These are phyloP conservation scores for Pholiota molesta DNA, from an alignment of 768 basidiomycete genomes.

Conservation along the genomic window DNA sequence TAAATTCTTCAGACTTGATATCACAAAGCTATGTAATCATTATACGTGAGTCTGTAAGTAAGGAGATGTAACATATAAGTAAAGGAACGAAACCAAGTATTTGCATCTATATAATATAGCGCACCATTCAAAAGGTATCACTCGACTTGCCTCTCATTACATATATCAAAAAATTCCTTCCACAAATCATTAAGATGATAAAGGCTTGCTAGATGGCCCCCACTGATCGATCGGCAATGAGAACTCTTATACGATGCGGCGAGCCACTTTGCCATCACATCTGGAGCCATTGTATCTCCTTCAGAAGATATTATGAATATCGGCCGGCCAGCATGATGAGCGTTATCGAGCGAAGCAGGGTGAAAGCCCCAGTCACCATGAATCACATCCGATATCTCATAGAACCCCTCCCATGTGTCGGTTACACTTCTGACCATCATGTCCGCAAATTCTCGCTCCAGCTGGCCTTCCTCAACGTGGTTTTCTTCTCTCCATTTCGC, in stretches of 20 bases:
- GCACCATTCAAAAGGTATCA: background rate
- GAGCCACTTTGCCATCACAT: slow-evolving; percentile 51
- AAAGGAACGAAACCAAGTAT: background rate
- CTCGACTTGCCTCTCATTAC: background rate
- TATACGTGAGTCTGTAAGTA: no score
- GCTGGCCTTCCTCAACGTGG: slow-evolving; percentile 44
- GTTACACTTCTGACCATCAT: slow-evolving; percentile 50
- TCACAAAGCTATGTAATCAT: no score
- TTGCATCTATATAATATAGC: no score
- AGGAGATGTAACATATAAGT: background rate
- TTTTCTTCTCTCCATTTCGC: slow-evolving; percentile 43
- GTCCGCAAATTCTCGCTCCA: slow-evolving; percentile 42
- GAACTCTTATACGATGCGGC: slow-evolving; percentile 48
- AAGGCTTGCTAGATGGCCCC: slow-evolving; percentile 52
- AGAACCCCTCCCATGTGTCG: slow-evolving; percentile 55
- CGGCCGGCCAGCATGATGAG: slow-evolving; percentile 40
- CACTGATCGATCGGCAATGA: slow-evolving; percentile 40
- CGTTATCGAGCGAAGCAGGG: slow-evolving; percentile 45
- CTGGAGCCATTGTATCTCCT: slow-evolving; percentile 44
- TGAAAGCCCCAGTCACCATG: slow-evolving; percentile 57
- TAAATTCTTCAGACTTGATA: background rate
- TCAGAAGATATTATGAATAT: slow-evolving; percentile 48
- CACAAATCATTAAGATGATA: slow-evolving; percentile 51
- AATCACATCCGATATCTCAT: slow-evolving; percentile 41
- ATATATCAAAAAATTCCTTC: slow-evolving; percentile 36